Percentiles rank a stretch among this genome's conserved stretches.
Evolutionary conservation across 768 basidiomycete genomes (phyloP).

Genomic region (Tricholoma bakamatsutake): DNA sequence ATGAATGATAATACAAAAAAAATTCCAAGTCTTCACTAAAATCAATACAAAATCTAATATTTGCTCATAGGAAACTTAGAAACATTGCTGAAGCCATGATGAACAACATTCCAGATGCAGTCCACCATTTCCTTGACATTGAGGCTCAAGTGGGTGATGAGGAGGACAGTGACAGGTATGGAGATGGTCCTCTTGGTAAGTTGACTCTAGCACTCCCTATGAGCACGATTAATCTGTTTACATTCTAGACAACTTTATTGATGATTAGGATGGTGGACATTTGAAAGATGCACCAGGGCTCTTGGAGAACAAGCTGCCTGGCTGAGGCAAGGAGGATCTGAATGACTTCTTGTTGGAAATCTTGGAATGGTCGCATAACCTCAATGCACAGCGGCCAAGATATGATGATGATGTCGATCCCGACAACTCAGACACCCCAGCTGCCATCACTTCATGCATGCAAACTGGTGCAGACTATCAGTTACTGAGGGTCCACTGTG

Average conservation of each 20-base stretch:
- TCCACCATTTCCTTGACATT: neutral
- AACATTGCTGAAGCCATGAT: conserved; percentile 1
- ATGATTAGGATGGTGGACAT: neutral
- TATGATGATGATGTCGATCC: neutral
- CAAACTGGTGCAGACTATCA: neutral
- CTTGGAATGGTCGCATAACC: neutral
- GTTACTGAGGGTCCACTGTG: neutral
- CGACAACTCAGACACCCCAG: neutral
- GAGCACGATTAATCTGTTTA: neutral
- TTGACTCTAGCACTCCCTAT: neutral
- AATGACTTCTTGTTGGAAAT: neutral
- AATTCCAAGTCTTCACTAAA: too few relatives aligned
- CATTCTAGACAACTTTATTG: conserved; percentile 3
- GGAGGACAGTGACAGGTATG: neutral
- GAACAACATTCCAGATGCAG: neutral
- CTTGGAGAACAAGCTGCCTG: neutral
- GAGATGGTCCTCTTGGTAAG: neutral
- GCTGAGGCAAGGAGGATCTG: neutral
- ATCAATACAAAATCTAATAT: too few relatives aligned
- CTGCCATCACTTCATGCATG: neutral
- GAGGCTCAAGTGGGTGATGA: neutral
- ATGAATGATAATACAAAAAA: too few relatives aligned
- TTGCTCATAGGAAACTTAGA: too few relatives aligned
- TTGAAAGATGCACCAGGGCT: neutral
- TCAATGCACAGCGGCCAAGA: neutral